Percentiles rank a stretch among this genome's conserved stretches.
Evolutionary conservation across 495 filamentous ascomycete genomes (phyloP).

Genomic region (Trichoderma virens): DNA sequence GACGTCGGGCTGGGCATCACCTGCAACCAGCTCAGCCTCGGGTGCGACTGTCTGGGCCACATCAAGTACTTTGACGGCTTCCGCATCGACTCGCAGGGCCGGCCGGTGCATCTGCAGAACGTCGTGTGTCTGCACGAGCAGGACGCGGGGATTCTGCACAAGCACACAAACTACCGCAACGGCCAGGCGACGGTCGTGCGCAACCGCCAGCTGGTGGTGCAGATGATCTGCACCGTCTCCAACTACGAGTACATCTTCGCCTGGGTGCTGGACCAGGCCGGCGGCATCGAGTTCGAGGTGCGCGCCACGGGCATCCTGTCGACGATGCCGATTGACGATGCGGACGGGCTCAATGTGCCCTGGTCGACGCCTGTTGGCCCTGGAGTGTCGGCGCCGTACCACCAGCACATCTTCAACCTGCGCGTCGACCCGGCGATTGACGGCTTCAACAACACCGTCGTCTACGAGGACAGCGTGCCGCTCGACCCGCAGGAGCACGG

Average conservation of each 20-base stretch:
- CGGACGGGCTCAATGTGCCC: constrained; percentile 51
- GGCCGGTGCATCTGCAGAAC: constrained; percentile 76
- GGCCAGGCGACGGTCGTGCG: constrained; percentile 80
- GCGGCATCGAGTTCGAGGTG: constrained; percentile 88
- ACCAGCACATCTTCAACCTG: constrained; percentile 93
- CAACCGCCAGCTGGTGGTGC: constrained; percentile 79
- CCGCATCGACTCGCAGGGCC: constrained; percentile 77
- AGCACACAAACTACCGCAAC: constrained; percentile 94
- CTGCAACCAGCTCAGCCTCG: constrained; percentile 83
- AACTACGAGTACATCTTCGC: constrained; percentile 77
- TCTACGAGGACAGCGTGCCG: constrained; percentile 65
- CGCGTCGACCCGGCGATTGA: constrained; percentile 87
- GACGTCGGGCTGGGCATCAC: constrained; percentile 95
- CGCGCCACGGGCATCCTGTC: constrained; percentile 94
- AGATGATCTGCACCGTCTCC: constrained; percentile 90
- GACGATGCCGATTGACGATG: constrained; percentile 85
- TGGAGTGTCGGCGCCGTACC: constrained; percentile 61
- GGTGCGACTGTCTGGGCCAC: constrained; percentile 91
- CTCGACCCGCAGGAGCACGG: constrained; percentile 65
- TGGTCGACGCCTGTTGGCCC: constrained; percentile 84
- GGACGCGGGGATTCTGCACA: constrained; percentile 88
- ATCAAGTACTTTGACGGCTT: constrained; percentile 85
- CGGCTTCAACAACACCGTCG: constrained; percentile 77
- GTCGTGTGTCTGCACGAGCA: constrained; percentile 97
- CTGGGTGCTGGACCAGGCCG: constrained; percentile 51